Evolutionary conservation across 257 asterid species (phyloP), one percentile per base, ranked within the genome.

Genomic region (Jacaranda mimosifolia): DNA sequence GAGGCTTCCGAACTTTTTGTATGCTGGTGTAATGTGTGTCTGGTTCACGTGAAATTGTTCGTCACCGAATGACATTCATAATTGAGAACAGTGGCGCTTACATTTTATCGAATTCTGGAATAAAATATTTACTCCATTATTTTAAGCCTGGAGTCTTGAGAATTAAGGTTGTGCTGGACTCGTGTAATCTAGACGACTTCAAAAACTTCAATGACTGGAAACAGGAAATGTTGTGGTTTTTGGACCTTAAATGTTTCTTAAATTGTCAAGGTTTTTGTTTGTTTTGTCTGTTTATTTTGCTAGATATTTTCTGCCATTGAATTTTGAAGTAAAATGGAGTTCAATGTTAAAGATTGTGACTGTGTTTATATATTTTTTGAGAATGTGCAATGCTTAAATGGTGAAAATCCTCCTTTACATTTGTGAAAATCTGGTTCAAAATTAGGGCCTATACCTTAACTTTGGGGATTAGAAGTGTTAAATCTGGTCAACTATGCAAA

Each of bases 81-180:
- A 9, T 53, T 45, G 74, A 55, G 49, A 40, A 70, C 15, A 64
- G 13, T 49, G 15, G 71, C 49, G 75, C 43, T 80, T 80, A 6
- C 60, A 18, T 59, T 74, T 74, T 68, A 63, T 38, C 32, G 4
- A 73, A 8, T 51, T 73, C n/a, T 48, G 70, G 65, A 32, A 15
- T 39, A 10, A 58, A 58, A 67, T 11, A 10, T 6, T 48, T 45
- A 21, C 68, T 65, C 5, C 32, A 26, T 26, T 26, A 26, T 26
- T 36, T 21, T 8, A 56, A 52, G 66, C n/a, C 15, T 55, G 63
- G 68, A 13, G 32, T 18, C 45, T 77, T 72, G 9, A 17, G 17
- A 66, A 56, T 42, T 11, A 65, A 42, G 55, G 46, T 38, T 17
- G 4, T 21, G 40, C 11, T 72, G 21, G 67, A 13, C 19, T 56